Evolutionary conservation across 441 rosid species (phyloP), one percentile per base, ranked within the genome.

Genomic region (Erysimum cheiri): DNA sequence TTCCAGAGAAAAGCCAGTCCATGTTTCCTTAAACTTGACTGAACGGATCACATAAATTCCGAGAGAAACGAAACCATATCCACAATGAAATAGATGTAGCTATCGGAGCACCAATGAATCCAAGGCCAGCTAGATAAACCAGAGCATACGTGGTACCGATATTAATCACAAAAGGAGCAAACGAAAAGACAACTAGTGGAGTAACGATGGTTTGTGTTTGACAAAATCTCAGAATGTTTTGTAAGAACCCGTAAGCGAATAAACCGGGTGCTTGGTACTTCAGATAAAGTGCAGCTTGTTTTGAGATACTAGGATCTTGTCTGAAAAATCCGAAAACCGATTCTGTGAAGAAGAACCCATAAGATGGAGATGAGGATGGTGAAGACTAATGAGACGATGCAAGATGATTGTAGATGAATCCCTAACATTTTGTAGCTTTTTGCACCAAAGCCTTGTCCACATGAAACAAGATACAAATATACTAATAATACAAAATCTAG

Each of bases 371-470:
- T 62, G 39, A 77, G 17, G 14, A 82, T 13, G 12, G 85, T 77
- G 55, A 82, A 85, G 33, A 62, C 55, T 24, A 80, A 39, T 2
- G 95, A 87, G 43, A 88, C 84, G 0, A 86, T 81, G 80, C 87
- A 90, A 1, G 95, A 85, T 13, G 95, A 84, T 69, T 92, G 98
- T 1, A 92, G 78, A 76, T 92, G 73, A 41, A 88, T 77, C 28
- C 96, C 93, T 36, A 90, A 46, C 76, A 72, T 80, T 47, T 73
- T 74, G 71, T 90, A 87, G 13, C 13, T 22, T 54, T 81, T 80
- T 22, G 96, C 88, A 28, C 96, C 95, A 75, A 83, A 90, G 14
- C 84, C 90, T 85, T 92, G 95, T 6, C 98, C 93, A n/a, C n/a
- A n/a, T n/a, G n/a, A n/a, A n/a, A n/a, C n/a, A n/a, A n/a, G n/a